A percentile compares a stretch with the other conserved stretches of the same genome.
Evolutionary conservation across 352 stramenopile species (phyloP).

Genomic region (Globisporangium carolinianum): DNA sequence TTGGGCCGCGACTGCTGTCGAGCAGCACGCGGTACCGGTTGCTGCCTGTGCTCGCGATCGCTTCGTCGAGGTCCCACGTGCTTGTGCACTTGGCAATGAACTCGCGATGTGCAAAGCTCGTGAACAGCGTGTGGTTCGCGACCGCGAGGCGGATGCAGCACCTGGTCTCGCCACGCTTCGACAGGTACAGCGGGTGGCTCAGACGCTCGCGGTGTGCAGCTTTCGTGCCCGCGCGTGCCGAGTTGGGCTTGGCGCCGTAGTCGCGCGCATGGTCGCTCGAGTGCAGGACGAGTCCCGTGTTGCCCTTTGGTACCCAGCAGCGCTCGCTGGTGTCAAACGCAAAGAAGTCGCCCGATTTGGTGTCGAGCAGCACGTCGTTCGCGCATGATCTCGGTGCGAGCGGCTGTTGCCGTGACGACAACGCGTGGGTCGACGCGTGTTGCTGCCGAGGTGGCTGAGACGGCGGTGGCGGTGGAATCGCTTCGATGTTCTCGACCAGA

Average conservation of each 20-base stretch:
- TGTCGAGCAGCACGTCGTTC: slow-evolving; percentile 55
- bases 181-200: slow-evolving; percentile 30
- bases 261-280: slow-evolving; percentile 45
- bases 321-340: slow-evolving; percentile 23
- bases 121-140: slow-evolving; percentile 34
- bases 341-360: slow-evolving; percentile 71
- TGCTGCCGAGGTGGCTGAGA: neutral
- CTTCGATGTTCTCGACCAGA: slow-evolving; percentile 30
- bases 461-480: slow-evolving; percentile 24
- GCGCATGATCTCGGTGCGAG: neutral
- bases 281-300: slow-evolving; percentile 65
- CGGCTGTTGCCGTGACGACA: too few species aligned
- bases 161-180: slow-evolving; percentile 54
- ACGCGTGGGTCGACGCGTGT: slow-evolving; percentile 5
- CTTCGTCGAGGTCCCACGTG: slow-evolving; percentile 74
- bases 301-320: slow-evolving; percentile 61
- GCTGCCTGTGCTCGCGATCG: slow-evolving; percentile 56
- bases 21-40: slow-evolving; percentile 79
- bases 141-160: slow-evolving; percentile 63
- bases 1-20: slow-evolving; percentile 62
- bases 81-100: slow-evolving; percentile 69
- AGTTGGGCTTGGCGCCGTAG: slow-evolving; percentile 59
- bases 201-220: slow-evolving; percentile 18
- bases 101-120: slow-evolving; percentile 26
- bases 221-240: slow-evolving; percentile 52